Percentiles rank a stretch among this genome's conserved stretches.
Evolutionary conservation across 1,284 basidiomycete genomes (phyloP).

Genomic region (Peniophora sp.): DNA sequence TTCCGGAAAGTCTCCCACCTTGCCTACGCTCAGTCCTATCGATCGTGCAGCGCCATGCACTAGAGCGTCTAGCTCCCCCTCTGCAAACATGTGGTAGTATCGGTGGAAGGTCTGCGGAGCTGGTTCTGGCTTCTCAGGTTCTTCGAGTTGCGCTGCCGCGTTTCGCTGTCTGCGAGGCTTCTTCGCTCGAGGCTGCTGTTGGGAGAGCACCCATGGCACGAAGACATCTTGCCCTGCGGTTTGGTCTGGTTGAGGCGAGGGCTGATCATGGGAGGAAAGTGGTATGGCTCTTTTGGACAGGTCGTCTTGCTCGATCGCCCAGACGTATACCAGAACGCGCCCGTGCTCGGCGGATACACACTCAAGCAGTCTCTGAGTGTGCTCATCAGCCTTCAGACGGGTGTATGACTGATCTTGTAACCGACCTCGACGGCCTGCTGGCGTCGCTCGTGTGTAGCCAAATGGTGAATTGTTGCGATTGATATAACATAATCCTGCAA

Average conservation of each 20-base stretch:
- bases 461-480: slow-evolving; percentile 92
- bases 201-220: slow-evolving; percentile 60
- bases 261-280: no score
- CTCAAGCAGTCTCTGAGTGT: slow-evolving; percentile 52
- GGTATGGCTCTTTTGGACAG: slow-evolving; percentile 69
- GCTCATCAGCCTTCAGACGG: slow-evolving; percentile 1
- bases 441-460: slow-evolving; percentile 72
- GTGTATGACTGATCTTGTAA: slow-evolving; percentile 6
- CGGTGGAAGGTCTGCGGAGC: slow-evolving; percentile 61
- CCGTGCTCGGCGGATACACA: slow-evolving; percentile 59
- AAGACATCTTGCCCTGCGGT: slow-evolving; percentile 52
- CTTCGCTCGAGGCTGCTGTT: slow-evolving; percentile 11
- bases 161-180: slow-evolving; percentile 7
- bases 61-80: slow-evolving; percentile 66
- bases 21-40: slow-evolving; percentile 48
- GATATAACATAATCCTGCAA: slow-evolving; percentile 88
- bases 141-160: slow-evolving; percentile 10
- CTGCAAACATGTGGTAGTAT: slow-evolving; percentile 90
- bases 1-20: slow-evolving; percentile 7
- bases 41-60: slow-evolving; percentile 53
- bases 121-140: slow-evolving; percentile 6
- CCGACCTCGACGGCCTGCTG: slow-evolving; percentile 65
- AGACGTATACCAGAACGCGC: slow-evolving; percentile 92
- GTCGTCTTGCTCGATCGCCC: slow-evolving; percentile 93
- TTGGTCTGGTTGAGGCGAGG: slow-evolving; percentile 1